Evolutionary conservation across 768 basidiomycete genomes (phyloP), one percentile per base, ranked within the genome.

Genomic region (Boletus rufocinnamomeus): DNA sequence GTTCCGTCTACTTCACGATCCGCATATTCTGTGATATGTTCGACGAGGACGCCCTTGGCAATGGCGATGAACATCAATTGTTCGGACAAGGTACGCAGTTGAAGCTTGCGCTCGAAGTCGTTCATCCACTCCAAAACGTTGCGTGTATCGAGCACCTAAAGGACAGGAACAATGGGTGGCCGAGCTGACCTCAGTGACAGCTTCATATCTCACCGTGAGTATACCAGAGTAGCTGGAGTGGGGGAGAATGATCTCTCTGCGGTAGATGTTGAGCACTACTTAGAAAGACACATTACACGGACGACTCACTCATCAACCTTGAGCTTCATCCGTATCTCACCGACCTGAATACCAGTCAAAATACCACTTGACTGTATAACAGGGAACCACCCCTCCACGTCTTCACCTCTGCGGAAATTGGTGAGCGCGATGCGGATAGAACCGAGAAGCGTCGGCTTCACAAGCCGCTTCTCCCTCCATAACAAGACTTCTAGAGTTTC

Each of bases 341-440:
- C 93, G 7, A 85, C 80, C 66, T 89, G 87, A 45, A 83, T 66
- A 63, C 85, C 82, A 25, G 76, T 77, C 32, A 79, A 74, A 41
- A 78, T 67, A 11, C 79, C 72, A 40, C 80, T 82, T 43, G 75
- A 68, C 44, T 82, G 80, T 52, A 89, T 74, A 3, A 93, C 83
- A 16, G 91, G 88, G 72, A 86, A 94, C 90, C 90, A 95, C 16
- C 93, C 93, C 68, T 95, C 92, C 6, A 91, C 80, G 4, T 75
- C 70, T 63, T 92, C 89, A 19, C 86, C 84, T 27, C 92, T 80
- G 25, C 87, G 82, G 65, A 94, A 90, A 66, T 88, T 89, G 10
- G 74, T 74, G 25, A 94, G 77, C 2, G 85, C 76, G 52, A 95
- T 84, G 25, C 79, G 79, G 23, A 87, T 80, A 28, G 77, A 80